phyloP scores from a whole-genome alignment of 169 alveolate genomes.

The Babesia bigemina region DNA sequence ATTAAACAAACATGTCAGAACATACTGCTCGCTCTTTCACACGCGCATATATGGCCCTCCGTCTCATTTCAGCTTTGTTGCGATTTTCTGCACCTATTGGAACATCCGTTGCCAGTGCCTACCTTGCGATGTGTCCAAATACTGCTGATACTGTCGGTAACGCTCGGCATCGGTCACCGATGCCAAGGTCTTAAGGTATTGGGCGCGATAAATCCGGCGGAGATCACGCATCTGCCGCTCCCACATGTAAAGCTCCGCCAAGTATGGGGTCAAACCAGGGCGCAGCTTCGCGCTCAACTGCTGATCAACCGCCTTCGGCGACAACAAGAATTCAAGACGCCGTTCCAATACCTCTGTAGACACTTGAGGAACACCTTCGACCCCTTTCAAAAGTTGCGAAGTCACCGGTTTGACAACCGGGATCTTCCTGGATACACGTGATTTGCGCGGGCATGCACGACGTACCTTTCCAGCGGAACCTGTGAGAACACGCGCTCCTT shows the following conservation, averaged over 20 bases:
- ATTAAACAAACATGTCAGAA: background rate
- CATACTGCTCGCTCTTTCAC: conserved; percentile 60
- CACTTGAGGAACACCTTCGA: conserved; percentile 78
- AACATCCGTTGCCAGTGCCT: background rate
- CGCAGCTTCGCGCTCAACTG: conserved; percentile 78
- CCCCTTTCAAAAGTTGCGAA: conserved; percentile 58
- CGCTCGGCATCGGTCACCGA: conserved; percentile 82
- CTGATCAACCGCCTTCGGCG: conserved; percentile 77
- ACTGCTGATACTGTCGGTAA: conserved; percentile 67
- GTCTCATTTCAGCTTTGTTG: conserved; percentile 41
- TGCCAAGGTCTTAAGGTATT: conserved; percentile 77
- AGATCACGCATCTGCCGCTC: conserved; percentile 84
- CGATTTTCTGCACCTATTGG: conserved; percentile 13
- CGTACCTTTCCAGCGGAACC: conserved; percentile 75
- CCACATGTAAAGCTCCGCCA: conserved; percentile 84
- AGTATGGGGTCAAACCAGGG: conserved; percentile 83
- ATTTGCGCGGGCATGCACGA: no score
- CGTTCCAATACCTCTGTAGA: conserved; percentile 75
- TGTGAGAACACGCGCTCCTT: conserved; percentile 78
- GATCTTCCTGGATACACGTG: conserved; percentile 49
- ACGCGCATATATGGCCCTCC: conserved; percentile 51
- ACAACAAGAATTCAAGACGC: conserved; percentile 76
- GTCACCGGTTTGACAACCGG: conserved; percentile 72
- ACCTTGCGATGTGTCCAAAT: conserved; percentile 63
- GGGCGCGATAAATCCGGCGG: conserved; percentile 81